phyloP scores from a whole-genome alignment of 441 rosid genomes.

The Corymbia citriodora region DNA sequence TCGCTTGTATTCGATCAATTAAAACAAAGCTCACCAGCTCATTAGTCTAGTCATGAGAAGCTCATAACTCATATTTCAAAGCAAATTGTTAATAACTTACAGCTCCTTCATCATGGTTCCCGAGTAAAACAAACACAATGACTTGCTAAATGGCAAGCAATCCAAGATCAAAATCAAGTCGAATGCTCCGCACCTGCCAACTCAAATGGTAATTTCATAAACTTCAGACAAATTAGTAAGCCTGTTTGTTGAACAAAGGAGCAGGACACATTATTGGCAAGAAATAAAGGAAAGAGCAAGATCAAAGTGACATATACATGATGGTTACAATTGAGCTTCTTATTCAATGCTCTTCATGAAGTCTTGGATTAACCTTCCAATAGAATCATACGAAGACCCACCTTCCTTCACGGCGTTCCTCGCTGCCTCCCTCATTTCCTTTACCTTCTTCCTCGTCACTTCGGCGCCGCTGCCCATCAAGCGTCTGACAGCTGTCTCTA shows the following conservation, averaged over 20 bases:
- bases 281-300: not conserved
- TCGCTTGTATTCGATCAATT: too few species aligned
- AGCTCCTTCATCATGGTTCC: too few species aligned
- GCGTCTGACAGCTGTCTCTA: not conserved
- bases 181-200: too few species aligned
- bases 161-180: too few species aligned
- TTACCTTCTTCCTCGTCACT: conserved; percentile 24
- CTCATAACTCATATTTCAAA: not conserved
- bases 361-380: conserved; percentile 15
- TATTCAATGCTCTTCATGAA: not conserved
- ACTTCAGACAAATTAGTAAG: too few species aligned
- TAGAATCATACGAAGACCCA: conserved; percentile 31
- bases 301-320: not conserved
- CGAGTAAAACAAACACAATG: too few species aligned
- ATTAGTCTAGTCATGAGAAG: not conserved
- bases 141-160: too few species aligned
- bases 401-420: conserved; percentile 24
- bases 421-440: conserved; percentile 23
- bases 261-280: not conserved
- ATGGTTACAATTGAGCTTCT: not conserved
- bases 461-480: not conserved
- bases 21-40: not conserved
- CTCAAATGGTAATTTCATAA: too few species aligned
- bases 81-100: too few species aligned
- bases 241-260: too few species aligned